Conservation (phyloP, 2,329 filamentous ascomycete genomes). For the Nemania serpens region DNA sequence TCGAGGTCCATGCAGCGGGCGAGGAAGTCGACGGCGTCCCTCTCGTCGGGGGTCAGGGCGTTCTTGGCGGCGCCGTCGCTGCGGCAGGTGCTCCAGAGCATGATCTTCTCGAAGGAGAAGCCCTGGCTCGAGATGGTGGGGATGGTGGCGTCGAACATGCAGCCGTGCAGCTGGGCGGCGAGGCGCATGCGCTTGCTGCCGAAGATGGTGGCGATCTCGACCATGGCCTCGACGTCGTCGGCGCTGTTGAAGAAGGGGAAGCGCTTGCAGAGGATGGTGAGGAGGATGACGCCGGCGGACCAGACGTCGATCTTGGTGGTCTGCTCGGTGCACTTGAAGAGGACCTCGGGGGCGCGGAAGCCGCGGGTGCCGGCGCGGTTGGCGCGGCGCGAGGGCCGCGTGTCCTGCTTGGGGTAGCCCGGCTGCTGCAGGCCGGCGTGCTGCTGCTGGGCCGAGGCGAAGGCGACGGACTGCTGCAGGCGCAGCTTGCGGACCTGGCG, state of each 20-base stretch:
- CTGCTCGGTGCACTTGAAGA: constrained; percentile 96
- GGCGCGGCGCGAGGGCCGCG: constrained; percentile 82
- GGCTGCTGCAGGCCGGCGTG: constrained; percentile 57
- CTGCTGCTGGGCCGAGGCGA: constrained; percentile 57
- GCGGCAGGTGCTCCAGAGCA: constrained; percentile 90
- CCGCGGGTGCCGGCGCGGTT: constrained; percentile 95
- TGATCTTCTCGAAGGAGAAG: constrained; percentile 89
- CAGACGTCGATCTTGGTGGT: constrained; percentile 95
- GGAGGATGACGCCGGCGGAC: constrained; percentile 93
- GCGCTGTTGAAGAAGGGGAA: constrained; percentile 99
- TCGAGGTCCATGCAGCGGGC: constrained; percentile 76
- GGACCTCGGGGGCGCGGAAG: constrained; percentile 93
- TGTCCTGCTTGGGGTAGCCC: constrained; percentile 89
- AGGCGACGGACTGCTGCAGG: constrained; percentile 58
- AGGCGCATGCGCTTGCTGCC: constrained; percentile 82
- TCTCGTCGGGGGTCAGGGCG: constrained; percentile 68
- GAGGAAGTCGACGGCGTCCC: constrained; percentile 73
- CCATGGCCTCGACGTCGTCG: constrained; percentile 97
- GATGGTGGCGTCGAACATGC: constrained; percentile 89
- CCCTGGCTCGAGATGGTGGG: constrained; percentile 86
- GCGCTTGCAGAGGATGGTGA: constrained; percentile 89
- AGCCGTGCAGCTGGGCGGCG: constrained; percentile 82
- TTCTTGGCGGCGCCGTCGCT: constrained; percentile 62
- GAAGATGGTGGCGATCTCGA: constrained; percentile 96
- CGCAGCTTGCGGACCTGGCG: constrained; percentile 64